Base-by-base conservation (phyloP, 306 rosid genomes). In the Ceratonia siliqua region DNA sequence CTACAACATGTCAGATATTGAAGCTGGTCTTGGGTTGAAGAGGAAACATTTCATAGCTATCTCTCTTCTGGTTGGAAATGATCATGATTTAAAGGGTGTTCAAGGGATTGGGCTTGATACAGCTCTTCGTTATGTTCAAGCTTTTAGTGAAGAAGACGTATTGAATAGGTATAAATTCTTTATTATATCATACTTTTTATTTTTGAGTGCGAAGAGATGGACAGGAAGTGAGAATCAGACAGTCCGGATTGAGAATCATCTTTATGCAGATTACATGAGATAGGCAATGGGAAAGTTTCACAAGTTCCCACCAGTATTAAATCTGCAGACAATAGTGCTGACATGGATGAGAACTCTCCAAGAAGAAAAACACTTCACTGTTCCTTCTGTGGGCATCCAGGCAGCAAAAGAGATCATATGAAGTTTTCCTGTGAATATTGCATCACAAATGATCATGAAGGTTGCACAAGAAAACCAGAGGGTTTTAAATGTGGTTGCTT, bases 321-420 rank as follows among this genome's bases (percentile, higher is more conserved):
- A 54, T 52, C 76, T 59, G 75, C 77, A 30, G 85, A 87, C 50
- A 63, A 76, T 50, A 58, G 43, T 79, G 41, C 79, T 30, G 75
- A 83, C 75, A 72, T 43, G 42, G 87, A 73, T 27, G 79, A 49
- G 56, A 90, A 67, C 68, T 82, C 82, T 35, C 79, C 63, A 21
- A 84, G 71, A 82, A 78, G 28, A 58, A 94, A 86, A 80, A 68
- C 69, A 81, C 72, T 86, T 83, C 97, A 92, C 72, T 94, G 97
- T 79, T 86, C 95, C 72, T 87, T 92, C 82, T 92, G 97, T 81
- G 99, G 97, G 79, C 95, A 92, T 86, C 97, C 92, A n/a, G 97
- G 97, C 77, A 87, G 73, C 85, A 91, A 84, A 65, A 82, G 76
- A 74, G 85, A 84, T 58, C 96, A 94, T 79, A 43, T 74, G 74